A percentile compares a stretch with the other conserved stretches of the same genome.
These are phyloP conservation scores for Thalassiosira exigua DNA, from an alignment of 352 stramenopile genomes.

Conservation along the genomic window DNA sequence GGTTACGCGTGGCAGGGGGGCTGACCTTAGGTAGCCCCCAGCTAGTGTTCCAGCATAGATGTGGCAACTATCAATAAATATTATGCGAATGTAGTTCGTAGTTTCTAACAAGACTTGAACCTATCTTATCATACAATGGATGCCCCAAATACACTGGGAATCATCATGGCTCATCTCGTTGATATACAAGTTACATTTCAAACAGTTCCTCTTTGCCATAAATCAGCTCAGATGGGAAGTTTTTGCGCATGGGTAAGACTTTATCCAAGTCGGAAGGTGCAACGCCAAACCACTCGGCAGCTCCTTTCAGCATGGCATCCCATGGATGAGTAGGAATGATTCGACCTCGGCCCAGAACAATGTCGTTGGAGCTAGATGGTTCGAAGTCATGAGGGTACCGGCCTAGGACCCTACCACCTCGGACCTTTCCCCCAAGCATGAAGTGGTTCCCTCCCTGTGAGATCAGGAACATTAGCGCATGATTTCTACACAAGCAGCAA, in stretches of 20 bases:
- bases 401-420: conserved; percentile 49
- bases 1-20: too few species aligned
- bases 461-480: too few species aligned
- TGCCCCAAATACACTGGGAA: too few species aligned
- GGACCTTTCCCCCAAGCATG: conserved; percentile 46
- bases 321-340: conserved; percentile 64
- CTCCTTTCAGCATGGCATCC: conserved; percentile 52
- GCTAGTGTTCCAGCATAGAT: too few species aligned
- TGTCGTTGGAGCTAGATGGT: conserved; percentile 34
- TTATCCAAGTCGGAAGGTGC: conserved; percentile 32
- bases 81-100: too few species aligned
- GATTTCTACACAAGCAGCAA: too few species aligned
- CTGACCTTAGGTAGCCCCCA: too few species aligned
- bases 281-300: conserved; percentile 43
- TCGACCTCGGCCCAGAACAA: conserved; percentile 39
- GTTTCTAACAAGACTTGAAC: too few species aligned
- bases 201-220: conserved; percentile 1
- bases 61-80: too few species aligned
- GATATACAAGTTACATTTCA: too few species aligned
- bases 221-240: conserved; percentile 23
- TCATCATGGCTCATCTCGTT: too few species aligned
- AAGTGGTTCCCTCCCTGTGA: conserved; percentile 58
- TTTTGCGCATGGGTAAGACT: conserved; percentile 48
- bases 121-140: too few species aligned
- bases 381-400: conserved; percentile 54